Base-by-base conservation (phyloP, 805 yeast species). In the Yamadazyma phyllophila region DNA sequence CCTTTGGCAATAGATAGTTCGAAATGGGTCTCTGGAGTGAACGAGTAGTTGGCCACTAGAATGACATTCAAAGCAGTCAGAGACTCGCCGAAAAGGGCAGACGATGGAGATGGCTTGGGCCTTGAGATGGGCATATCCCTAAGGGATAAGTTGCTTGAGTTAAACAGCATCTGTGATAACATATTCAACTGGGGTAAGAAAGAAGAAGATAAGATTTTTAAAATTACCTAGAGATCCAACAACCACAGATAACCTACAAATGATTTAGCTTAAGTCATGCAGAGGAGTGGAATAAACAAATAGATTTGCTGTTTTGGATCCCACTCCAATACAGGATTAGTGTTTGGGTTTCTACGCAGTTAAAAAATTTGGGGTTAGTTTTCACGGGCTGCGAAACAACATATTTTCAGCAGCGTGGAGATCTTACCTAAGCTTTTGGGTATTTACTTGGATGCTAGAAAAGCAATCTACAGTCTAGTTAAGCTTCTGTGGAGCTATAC, bases 1-100 rank as follows among this genome's bases (percentile, higher is more conserved):
- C 83, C 83, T 33, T 71, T 71, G 2, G 61, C 58, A 1, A 78
- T 66, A 1, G 73, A 53, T 7, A 81, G 58, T 53, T 81, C 85
- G 37, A 66, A 62, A 4, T 54, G 48, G 36, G 62, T 58, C 54
- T 78, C 76, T 2, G 78, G 77, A 8, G 54, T 56, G 56, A 77
- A 78, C 31, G 67, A 60, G 53, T 64, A 73, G 51, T 74, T 75
- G 30, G 78, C 65, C 5, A 80, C 74, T 8, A 80, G 55, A 3
- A 79, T 71, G 24, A 70, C 63, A 47, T 63, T 67, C 30, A 65
- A 51, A 10, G 7, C n/a, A 13, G 36, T 12, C 4, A 29, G 34
- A n/a, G 24, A 30, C 27, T 26, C 34, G 13, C 27, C 20, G 10
- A 39, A 13, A 9, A 24, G 10, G 2, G 39, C 39, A 2, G 39